Base-by-base conservation (phyloP, 305 asterid species). In the Solanum hybrid region DNA sequence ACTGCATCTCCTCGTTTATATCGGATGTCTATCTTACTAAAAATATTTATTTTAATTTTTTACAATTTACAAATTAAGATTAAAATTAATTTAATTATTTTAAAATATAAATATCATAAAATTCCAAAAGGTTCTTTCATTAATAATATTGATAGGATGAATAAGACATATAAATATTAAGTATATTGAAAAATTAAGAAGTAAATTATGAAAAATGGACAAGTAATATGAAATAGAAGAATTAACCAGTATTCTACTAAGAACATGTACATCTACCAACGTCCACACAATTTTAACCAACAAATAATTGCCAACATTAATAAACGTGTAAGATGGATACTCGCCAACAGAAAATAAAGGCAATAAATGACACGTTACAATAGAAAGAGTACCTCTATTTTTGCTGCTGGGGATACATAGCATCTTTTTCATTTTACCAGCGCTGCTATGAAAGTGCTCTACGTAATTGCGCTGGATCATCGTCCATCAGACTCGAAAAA, bases 11-110 rank as follows among this genome's bases (percentile, higher is more conserved):
- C 69, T 56, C 10, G 69, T 56, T 56, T 60, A 60, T 7, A 3
- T 0, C 0, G 0, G 4, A 17, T 1, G 71, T 60, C 1, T 19
- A 60, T 19, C 0, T 60, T 60, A 60, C 0, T 7, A 60, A 60
- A 60, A 60, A 0, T 60, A 7, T 56, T 15, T 51, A 0, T 15
- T 6, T 51, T 15, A 6, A 51, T 51, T 40, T 2, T 13, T 45
- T 13, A 2, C 7, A 42, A 12, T 60, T 60, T 60, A 19, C 1
- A 60, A 19, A 19, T 17, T 8, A 8, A 19, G 1, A 60, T 6
- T 7, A 7, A 1, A 3, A 45, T 14, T 45, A 14, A 45, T 45
- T 45, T 45, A 56, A 56, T 4, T 40, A 11, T 40, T 40, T 42
- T 42, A 12, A 56, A 56, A 56, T 56, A 56, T 56, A 56, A 19